Conservation (phyloP, 352 stramenopile genomes). For the Phytophthora constricta region DNA sequence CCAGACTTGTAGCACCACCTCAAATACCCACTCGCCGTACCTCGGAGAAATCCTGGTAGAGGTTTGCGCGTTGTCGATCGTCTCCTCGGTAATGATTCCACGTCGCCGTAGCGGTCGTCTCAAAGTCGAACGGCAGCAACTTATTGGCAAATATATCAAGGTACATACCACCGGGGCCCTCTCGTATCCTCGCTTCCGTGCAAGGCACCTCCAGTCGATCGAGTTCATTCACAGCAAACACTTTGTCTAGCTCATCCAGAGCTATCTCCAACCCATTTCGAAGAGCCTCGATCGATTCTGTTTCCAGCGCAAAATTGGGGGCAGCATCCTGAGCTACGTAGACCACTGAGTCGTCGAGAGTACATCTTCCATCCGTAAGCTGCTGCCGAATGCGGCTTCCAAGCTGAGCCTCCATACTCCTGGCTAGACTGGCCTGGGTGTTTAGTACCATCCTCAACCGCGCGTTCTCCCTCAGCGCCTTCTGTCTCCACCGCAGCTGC, state of each 20-base stretch:
- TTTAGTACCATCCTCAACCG: conserved; percentile 38
- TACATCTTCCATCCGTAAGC: conserved; percentile 6
- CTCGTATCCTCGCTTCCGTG: conserved; percentile 35
- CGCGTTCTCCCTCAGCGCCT: conserved; percentile 35
- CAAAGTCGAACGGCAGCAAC: conserved; percentile 46
- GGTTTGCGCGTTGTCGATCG: conserved; percentile 27
- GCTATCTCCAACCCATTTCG: conserved; percentile 39
- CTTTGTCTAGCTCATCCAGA: conserved; percentile 35
- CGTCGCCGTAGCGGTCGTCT: conserved; percentile 35
- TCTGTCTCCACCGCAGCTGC: conserved; percentile 32
- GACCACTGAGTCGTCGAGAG: conserved; percentile 2
- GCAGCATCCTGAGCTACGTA: conserved; percentile 1
- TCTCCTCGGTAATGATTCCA: conserved; percentile 51
- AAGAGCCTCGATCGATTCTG: conserved; percentile 36
- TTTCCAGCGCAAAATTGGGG: conserved; percentile 31
- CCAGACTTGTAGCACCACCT: neutral
- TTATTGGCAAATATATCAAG: conserved; percentile 50
- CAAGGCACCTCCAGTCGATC: conserved; percentile 20
- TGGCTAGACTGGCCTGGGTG: conserved; percentile 37
- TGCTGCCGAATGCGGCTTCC: conserved; percentile 26
- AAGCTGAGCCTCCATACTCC: conserved; percentile 35
- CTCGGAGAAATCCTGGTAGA: conserved; percentile 27
- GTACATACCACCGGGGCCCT: conserved; percentile 39
- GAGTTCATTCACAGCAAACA: conserved; percentile 38
- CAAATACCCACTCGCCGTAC: conserved; percentile 1